A percentile compares a stretch with the other conserved stretches of the same genome.
Conservation (phyloP, 2,329 filamentous ascomycete genomes). For the Neofusicoccum kwambonambiense region DNA sequence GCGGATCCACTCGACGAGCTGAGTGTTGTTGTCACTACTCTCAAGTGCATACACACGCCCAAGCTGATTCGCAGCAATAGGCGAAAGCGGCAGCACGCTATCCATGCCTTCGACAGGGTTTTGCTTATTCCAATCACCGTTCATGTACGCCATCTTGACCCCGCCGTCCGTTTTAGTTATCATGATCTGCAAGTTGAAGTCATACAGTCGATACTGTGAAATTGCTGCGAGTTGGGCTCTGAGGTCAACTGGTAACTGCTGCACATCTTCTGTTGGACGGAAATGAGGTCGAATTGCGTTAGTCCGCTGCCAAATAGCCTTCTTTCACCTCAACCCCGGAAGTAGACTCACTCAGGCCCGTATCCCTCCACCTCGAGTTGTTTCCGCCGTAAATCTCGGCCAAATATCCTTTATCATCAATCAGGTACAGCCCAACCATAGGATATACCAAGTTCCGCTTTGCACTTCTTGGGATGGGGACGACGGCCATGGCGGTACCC, state of each 20-base stretch:
- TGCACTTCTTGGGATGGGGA: neutral
- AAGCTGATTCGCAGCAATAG: constrained; percentile 7
- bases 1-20: constrained; percentile 1
- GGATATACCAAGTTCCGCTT: neutral
- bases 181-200: constrained; percentile 1
- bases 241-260: neutral
- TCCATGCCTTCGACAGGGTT: neutral
- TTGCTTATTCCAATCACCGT: neutral
- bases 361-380: neutral
- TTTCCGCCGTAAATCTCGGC: neutral
- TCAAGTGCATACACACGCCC: constrained; percentile 8
- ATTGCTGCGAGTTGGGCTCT: neutral
- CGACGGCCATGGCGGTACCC: neutral
- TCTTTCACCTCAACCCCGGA: too few species aligned
- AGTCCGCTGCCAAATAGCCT: too few species aligned
- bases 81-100: neutral
- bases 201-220: neutral
- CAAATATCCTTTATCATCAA: neutral
- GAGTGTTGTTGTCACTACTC: neutral
- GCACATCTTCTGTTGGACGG: too few species aligned
- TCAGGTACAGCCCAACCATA: neutral
- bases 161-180: neutral
- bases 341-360: neutral
- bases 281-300: too few species aligned
- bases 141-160: constrained; percentile 13